These are phyloP conservation scores for Spirogloea muscicola DNA, from an alignment of 139 green algal genomes.

Conservation along the genomic window DNA sequence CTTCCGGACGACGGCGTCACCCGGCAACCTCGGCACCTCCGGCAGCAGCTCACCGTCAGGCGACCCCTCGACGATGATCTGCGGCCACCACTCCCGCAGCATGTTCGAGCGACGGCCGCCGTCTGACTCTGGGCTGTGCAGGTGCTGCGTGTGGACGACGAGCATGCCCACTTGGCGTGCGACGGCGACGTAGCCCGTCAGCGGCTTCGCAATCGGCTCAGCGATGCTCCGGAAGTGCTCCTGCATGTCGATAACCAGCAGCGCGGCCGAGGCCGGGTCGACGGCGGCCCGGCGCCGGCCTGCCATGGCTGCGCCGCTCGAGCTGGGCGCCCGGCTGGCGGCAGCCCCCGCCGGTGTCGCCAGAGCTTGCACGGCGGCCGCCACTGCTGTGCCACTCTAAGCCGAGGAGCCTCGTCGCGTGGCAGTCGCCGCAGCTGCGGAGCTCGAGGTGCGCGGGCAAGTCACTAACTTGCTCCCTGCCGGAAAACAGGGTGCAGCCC, in stretches of 20 bases:
- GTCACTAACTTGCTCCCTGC: too few species aligned
- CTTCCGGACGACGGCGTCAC: constrained; percentile 2
- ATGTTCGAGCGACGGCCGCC: not conserved
- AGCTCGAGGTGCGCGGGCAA: too few species aligned
- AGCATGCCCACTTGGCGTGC: not conserved
- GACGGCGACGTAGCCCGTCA: not conserved
- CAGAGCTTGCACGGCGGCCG: too few species aligned
- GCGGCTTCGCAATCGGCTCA: not conserved
- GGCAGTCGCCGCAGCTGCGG: too few species aligned
- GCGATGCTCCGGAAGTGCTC: constrained; percentile 14
- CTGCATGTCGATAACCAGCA: constrained; percentile 24
- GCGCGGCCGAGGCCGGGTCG: too few species aligned
- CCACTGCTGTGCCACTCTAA: too few species aligned
- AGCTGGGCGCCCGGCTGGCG: too few species aligned
- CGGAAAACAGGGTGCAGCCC: too few species aligned
- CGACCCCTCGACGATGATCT: constrained; percentile 10
- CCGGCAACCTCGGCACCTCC: not conserved
- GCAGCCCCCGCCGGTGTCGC: too few species aligned
- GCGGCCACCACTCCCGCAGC: constrained; percentile 13
- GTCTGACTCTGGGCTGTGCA: not conserved
- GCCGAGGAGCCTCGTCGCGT: too few species aligned
- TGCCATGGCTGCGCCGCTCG: too few species aligned
- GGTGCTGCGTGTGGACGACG: constrained; percentile 6
- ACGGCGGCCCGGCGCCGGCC: too few species aligned
- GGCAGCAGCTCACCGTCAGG: not conserved